Conservation (phyloP, 495 filamentous ascomycete species). For the Friedmanniomyces simplex region DNA sequence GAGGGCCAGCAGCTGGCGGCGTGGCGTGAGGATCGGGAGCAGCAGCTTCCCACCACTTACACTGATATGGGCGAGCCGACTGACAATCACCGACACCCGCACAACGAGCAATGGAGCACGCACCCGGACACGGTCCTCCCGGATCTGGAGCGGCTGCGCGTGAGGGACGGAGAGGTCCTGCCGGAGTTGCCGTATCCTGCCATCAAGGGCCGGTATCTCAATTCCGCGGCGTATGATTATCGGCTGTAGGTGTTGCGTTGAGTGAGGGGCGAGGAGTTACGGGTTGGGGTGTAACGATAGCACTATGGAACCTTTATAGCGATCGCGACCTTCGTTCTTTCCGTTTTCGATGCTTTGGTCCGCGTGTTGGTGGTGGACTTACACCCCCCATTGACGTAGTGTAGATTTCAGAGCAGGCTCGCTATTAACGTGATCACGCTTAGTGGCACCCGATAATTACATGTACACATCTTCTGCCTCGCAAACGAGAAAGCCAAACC, state of each 20-base stretch:
- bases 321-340: too few species aligned
- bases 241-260: not conserved
- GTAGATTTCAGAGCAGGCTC: too few species aligned
- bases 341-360: too few species aligned
- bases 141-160: not conserved
- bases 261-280: too few species aligned
- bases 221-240: slow-evolving; percentile 1
- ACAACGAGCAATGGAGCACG: not conserved
- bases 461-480: too few species aligned
- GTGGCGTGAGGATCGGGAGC: not conserved
- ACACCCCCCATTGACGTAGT: too few species aligned
- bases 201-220: not conserved
- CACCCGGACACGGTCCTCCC: not conserved
- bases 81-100: not conserved
- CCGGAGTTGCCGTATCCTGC: not conserved
- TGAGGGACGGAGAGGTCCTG: not conserved
- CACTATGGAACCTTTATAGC: too few species aligned
- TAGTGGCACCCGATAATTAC: too few species aligned
- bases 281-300: too few species aligned
- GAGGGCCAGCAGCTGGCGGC: not conserved
- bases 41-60: not conserved
- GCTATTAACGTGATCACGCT: too few species aligned
- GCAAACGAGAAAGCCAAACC: too few species aligned
- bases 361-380: too few species aligned
- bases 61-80: not conserved